Conservation (phyloP, 768 basidiomycete genomes). For the Suillus americanus region DNA sequence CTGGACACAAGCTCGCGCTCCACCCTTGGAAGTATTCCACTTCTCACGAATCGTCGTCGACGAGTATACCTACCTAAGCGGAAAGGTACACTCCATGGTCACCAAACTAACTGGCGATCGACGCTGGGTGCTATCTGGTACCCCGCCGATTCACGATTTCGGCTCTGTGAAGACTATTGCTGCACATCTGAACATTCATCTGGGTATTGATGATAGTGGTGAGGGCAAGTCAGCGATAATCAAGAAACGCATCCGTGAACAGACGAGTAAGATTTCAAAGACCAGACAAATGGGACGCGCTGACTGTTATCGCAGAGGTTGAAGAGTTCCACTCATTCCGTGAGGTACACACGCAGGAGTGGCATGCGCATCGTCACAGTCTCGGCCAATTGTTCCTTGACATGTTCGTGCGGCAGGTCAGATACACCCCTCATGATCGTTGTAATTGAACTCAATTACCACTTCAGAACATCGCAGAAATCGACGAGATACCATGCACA, state of each 20-base stretch:
- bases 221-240: constrained; percentile 75
- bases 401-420: constrained; percentile 81
- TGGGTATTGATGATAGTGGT: constrained; percentile 87
- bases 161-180: constrained; percentile 88
- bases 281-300: constrained; percentile 5
- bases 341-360: constrained; percentile 87
- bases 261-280: constrained; percentile 60
- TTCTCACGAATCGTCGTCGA: constrained; percentile 88
- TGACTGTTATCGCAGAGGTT: constrained; percentile 53
- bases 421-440: constrained; percentile 17
- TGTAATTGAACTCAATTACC: constrained; percentile 9
- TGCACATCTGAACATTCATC: constrained; percentile 84
- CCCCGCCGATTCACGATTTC: constrained; percentile 91
- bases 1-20: constrained; percentile 78
- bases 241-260: constrained; percentile 80
- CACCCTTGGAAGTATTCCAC: constrained; percentile 91
- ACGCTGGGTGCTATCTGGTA: constrained; percentile 96
- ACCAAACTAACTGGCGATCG: constrained; percentile 75
- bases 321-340: constrained; percentile 97
- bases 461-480: constrained; percentile 87
- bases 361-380: constrained; percentile 86
- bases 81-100: constrained; percentile 75
- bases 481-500: constrained; percentile 88
- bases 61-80: constrained; percentile 91
- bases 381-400: constrained; percentile 82